phyloP scores from a whole-genome alignment of 345 rosid genomes.

The Viola odorata region DNA sequence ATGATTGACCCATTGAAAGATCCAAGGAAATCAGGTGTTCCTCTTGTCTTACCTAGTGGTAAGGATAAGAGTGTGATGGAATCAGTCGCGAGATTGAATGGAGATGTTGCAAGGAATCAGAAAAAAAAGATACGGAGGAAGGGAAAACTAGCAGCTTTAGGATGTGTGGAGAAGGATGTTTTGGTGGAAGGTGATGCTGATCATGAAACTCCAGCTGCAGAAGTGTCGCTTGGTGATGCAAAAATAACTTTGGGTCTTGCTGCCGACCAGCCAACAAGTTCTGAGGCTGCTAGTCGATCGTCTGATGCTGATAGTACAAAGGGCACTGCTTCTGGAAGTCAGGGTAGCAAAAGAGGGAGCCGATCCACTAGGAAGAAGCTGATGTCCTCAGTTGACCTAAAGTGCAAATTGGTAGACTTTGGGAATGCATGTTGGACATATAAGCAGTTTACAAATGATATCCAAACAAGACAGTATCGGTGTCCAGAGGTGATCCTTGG shows the following conservation, averaged over 20 bases:
- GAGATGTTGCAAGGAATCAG: constrained; percentile 48
- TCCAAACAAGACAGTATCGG: constrained; percentile 71
- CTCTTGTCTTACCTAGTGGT: constrained; percentile 40
- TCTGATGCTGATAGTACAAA: constrained; percentile 41
- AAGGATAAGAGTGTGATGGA: constrained; percentile 35
- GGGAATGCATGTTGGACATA: constrained; percentile 83
- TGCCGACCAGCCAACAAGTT: constrained; percentile 35
- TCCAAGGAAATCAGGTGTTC: constrained; percentile 40
- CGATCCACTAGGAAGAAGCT: constrained; percentile 45
- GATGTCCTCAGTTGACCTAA: constrained; percentile 41
- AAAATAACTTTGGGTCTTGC: constrained; percentile 23
- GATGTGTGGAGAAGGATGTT: constrained; percentile 41
- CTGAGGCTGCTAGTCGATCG: constrained; percentile 20
- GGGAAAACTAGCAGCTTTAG: constrained; percentile 53
- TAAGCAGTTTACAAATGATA: constrained; percentile 69
- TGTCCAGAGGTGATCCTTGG: constrained; percentile 75
- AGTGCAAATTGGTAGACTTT: constrained; percentile 72
- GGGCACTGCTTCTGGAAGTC: constrained; percentile 21
- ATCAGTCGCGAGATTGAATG: constrained; percentile 33
- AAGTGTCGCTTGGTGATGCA: constrained; percentile 21
- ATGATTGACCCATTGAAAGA: constrained; percentile 58
- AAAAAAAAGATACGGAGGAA: constrained; percentile 57
- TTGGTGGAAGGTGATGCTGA: constrained; percentile 30
- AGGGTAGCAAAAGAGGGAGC: constrained; percentile 40
- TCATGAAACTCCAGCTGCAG: constrained; percentile 34